Conservation (phyloP, 2,329 filamentous ascomycete species). For the Xylariaceae sp. region DNA sequence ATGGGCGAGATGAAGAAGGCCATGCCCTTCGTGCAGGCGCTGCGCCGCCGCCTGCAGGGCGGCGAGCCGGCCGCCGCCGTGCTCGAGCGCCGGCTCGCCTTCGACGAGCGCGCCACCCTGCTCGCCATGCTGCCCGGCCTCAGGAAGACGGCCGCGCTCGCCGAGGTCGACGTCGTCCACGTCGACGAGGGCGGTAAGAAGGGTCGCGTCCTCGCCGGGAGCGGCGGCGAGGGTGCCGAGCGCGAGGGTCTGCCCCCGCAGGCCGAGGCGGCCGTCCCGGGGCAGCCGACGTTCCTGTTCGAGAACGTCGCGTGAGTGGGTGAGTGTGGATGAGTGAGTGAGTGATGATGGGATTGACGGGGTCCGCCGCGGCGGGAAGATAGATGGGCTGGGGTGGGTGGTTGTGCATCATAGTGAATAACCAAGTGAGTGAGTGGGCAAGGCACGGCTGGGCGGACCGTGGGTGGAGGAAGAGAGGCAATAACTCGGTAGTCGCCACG, state of each 20-base stretch:
- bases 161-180: slow-evolving; percentile 19
- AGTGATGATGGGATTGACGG: too few species aligned
- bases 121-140: slow-evolving; percentile 71
- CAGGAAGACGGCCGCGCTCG: slow-evolving; percentile 57
- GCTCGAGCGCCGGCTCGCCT: slow-evolving; percentile 76
- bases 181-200: slow-evolving; percentile 43
- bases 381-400: too few species aligned
- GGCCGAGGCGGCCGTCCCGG: slow-evolving; percentile 62
- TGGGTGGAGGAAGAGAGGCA: too few species aligned
- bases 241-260: slow-evolving; percentile 3
- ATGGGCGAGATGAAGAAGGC: slow-evolving; percentile 83
- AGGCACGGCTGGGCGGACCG: too few species aligned
- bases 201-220: slow-evolving; percentile 35
- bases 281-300: slow-evolving; percentile 74
- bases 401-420: too few species aligned
- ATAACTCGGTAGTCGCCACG: too few species aligned
- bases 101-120: slow-evolving; percentile 74
- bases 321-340: too few species aligned
- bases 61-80: slow-evolving; percentile 62
- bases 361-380: too few species aligned
- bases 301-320: slow-evolving; percentile 62
- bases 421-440: too few species aligned
- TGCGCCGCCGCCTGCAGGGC: slow-evolving; percentile 75
- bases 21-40: slow-evolving; percentile 86
- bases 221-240: neutral